phyloP scores from a whole-genome alignment of 1,284 basidiomycete genomes.

The Puccinia sorghi region DNA sequence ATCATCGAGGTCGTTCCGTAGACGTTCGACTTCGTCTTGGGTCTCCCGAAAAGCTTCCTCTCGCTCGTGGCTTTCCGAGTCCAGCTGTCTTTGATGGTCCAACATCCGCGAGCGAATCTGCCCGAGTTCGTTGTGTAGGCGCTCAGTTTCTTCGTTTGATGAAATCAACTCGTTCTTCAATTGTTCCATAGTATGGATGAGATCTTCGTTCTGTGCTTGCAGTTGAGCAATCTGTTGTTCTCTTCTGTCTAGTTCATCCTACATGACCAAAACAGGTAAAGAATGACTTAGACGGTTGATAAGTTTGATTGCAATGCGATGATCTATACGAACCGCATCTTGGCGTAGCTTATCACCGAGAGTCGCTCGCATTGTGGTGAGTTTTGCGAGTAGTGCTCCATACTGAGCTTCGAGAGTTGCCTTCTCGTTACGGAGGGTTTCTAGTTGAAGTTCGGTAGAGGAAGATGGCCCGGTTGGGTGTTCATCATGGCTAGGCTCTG shows the following conservation, averaged over 20 bases:
- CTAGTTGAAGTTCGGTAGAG: slow-evolving; percentile 25
- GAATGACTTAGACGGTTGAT: background rate
- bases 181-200: slow-evolving; percentile 69
- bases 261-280: slow-evolving; percentile 54
- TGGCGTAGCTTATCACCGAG: slow-evolving; percentile 91
- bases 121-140: slow-evolving; percentile 70
- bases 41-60: slow-evolving; percentile 78
- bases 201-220: slow-evolving; percentile 72
- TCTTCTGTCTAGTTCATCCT: slow-evolving; percentile 93
- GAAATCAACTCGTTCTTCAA: slow-evolving; percentile 74
- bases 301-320: slow-evolving; percentile 7
- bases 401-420: slow-evolving; percentile 82
- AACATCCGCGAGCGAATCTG: slow-evolving; percentile 61
- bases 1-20: slow-evolving; percentile 79
- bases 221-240: slow-evolving; percentile 77
- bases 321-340: slow-evolving; percentile 75
- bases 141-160: slow-evolving; percentile 72
- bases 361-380: slow-evolving; percentile 88
- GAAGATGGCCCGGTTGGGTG: background rate
- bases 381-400: slow-evolving; percentile 77
- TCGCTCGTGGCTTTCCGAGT: slow-evolving; percentile 70
- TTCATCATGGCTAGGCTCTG: background rate
- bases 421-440: slow-evolving; percentile 68
- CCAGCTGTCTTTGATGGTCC: slow-evolving; percentile 60
- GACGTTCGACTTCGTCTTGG: slow-evolving; percentile 77